phyloP scores from a whole-genome alignment of 345 rosid species.

The Combretum micranthum region DNA sequence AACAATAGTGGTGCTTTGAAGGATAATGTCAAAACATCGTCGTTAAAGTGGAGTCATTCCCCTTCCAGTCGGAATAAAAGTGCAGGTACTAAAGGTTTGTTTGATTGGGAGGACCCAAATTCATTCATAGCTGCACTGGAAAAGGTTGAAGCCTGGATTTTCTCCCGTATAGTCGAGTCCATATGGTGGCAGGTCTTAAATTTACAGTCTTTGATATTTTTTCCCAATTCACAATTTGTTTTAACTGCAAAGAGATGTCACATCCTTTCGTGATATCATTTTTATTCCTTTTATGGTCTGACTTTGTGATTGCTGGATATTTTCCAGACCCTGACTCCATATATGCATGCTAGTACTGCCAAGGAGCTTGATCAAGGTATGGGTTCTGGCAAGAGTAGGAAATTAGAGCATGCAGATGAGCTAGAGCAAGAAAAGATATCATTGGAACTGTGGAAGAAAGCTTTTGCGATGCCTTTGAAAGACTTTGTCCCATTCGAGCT shows the following conservation, averaged over 20 bases:
- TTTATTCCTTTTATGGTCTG: slow-evolving; percentile 6
- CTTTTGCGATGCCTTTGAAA: slow-evolving; percentile 86
- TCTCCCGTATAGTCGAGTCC: slow-evolving; percentile 75
- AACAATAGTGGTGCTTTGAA: slow-evolving; percentile 28
- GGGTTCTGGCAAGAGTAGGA: slow-evolving; percentile 37
- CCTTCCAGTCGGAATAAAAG: slow-evolving; percentile 31
- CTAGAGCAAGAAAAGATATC: slow-evolving; percentile 63
- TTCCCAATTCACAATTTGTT: neutral
- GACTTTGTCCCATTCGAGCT: slow-evolving; percentile 93
- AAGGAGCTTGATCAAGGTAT: slow-evolving; percentile 23
- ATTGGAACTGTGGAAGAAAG: slow-evolving; percentile 79
- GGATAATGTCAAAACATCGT: slow-evolving; percentile 31
- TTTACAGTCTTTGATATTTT: neutral
- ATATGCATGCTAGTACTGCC: slow-evolving; percentile 62
- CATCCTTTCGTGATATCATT: neutral
- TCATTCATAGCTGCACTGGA: slow-evolving; percentile 58
- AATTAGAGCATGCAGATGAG: slow-evolving; percentile 31
- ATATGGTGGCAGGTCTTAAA: slow-evolving; percentile 93
- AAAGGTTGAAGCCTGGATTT: slow-evolving; percentile 92
- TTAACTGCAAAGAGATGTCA: neutral
- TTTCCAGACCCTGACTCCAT: slow-evolving; percentile 85
- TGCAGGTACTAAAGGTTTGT: slow-evolving; percentile 14
- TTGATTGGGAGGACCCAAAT: slow-evolving; percentile 58
- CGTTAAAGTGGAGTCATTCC: slow-evolving; percentile 56
- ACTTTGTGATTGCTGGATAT: slow-evolving; percentile 6